Evolutionary conservation across 805 yeast genomes (phyloP), one percentile per base, ranked within the genome.

Genomic region (Suhomyces xylopsoci): DNA sequence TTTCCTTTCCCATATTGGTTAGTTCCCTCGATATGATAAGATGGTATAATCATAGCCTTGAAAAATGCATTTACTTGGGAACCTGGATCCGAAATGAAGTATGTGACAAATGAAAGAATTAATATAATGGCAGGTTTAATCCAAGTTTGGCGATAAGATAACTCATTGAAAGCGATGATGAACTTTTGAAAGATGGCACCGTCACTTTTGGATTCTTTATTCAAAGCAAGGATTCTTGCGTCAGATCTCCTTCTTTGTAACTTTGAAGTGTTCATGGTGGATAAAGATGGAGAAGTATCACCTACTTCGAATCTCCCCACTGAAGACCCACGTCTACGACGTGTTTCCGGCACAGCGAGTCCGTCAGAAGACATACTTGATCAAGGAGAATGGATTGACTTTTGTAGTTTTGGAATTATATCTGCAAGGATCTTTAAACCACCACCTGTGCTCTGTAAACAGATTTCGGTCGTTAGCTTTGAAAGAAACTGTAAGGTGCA

Each of bases 1-100:
- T 66, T 74, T 52, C 99, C 99, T 70, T 94, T 94, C 25, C 89
- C 97, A 67, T 92, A 94, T 50, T 81, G 82, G 50, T 83, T 81
- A 1, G 88, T 78, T 25, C 81, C 84, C 20, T 76, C 81, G 43
- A 84, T 77, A 47, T 76, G 76, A 64, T 90, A 88, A 0, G 94
- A 84, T 12, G 88, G 76, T 5, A 81, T 68, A 40, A 90, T 77
- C 69, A 88, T 84, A 67, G 76, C 77, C 61, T 81, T 83, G 53
- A 90, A 70, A 19, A 59, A 48, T 3, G 82, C 80, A 66, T 89
- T 90, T 19, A 83, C 64, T 38, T 73, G 72, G 0, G 89, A 77
- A 51, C 76, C 77, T 59, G 87, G 81, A 19, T 82, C 83, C 1
- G 88, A 81, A 20, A 81, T 61, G 47, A 81, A 70, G 66, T 78